A percentile compares a stretch with the other conserved stretches of the same genome.
These are phyloP conservation scores for Linderniella brevidens DNA, from an alignment of 257 asterid species.

Conservation along the genomic window DNA sequence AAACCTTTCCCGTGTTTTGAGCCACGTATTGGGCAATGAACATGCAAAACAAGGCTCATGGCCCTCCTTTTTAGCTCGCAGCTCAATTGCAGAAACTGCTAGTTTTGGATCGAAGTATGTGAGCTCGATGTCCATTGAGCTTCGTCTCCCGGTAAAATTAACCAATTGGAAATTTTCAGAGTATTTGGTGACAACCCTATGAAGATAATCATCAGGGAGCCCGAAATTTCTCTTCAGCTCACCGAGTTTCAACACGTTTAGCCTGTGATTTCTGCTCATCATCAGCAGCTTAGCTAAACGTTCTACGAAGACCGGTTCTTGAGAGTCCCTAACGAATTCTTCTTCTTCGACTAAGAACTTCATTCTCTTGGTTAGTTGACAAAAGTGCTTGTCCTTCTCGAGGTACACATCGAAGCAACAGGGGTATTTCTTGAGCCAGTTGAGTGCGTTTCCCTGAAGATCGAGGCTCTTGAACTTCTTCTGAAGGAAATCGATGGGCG, in stretches of 20 bases:
- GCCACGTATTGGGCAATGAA: constrained; percentile 55
- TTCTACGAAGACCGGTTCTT: constrained; percentile 48
- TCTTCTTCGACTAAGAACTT: constrained; percentile 66
- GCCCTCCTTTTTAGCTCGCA: constrained; percentile 27
- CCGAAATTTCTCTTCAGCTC: constrained; percentile 65
- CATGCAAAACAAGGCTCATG: constrained; percentile 44
- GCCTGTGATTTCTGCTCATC: constrained; percentile 69
- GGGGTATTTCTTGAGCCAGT: constrained; percentile 87
- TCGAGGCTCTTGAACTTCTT: constrained; percentile 70
- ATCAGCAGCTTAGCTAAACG: constrained; percentile 64
- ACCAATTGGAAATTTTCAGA: constrained; percentile 50
- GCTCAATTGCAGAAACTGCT: constrained; percentile 53
- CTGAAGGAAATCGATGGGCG: constrained; percentile 48
- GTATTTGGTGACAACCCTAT: constrained; percentile 65
- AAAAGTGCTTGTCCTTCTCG: constrained; percentile 39
- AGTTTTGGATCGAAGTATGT: constrained; percentile 41
- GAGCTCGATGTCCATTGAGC: constrained; percentile 80
- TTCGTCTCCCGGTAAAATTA: constrained; percentile 50
- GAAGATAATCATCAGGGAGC: constrained; percentile 80
- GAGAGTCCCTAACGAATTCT: constrained; percentile 52
- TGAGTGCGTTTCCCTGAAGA: constrained; percentile 71
- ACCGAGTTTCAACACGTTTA: constrained; percentile 46
- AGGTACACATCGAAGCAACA: constrained; percentile 69
- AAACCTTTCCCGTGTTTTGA: constrained; percentile 66
- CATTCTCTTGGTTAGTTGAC: constrained; percentile 57